Evolutionary conservation across 2,329 filamentous ascomycete genomes (phyloP).

Genomic region (Huntiella moniliformis): DNA sequence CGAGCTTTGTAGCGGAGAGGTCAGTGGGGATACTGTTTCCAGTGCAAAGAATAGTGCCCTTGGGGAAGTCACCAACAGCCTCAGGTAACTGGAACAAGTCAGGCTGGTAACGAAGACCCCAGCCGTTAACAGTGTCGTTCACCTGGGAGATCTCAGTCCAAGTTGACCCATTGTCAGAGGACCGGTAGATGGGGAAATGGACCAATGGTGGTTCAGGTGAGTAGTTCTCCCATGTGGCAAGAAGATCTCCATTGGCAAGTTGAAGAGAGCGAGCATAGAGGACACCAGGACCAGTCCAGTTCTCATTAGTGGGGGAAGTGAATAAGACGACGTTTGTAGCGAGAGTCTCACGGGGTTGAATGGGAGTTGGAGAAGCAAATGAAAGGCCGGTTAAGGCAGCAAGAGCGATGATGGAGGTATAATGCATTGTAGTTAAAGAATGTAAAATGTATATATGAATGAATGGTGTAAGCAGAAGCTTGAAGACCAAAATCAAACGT

Average conservation of each 20-base stretch:
- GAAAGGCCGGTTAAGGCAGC: too few relatives aligned
- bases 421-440: too few relatives aligned
- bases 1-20: conserved; percentile 45
- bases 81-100: conserved; percentile 45
- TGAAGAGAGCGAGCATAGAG: conserved; percentile 27
- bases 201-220: conserved; percentile 35
- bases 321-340: conserved; percentile 21
- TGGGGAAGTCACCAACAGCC: conserved; percentile 35
- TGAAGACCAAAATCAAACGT: too few relatives aligned
- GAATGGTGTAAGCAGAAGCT: too few relatives aligned
- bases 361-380: neutral
- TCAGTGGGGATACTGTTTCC: conserved; percentile 41
- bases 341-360: conserved; percentile 5
- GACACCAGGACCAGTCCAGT: conserved; percentile 25
- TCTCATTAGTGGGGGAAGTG: conserved; percentile 20
- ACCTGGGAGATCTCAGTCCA: conserved; percentile 47
- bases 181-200: conserved; percentile 35
- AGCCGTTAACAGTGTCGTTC: conserved; percentile 42
- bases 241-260: conserved; percentile 26
- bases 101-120: conserved; percentile 51
- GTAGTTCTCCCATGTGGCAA: conserved; percentile 39
- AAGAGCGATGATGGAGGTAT: too few relatives aligned
- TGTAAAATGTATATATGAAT: too few relatives aligned
- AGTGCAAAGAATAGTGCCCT: conserved; percentile 43
- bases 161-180: conserved; percentile 33